Base-by-base conservation (phyloP, 495 filamentous ascomycete genomes). In the Ramalina peruviana region DNA sequence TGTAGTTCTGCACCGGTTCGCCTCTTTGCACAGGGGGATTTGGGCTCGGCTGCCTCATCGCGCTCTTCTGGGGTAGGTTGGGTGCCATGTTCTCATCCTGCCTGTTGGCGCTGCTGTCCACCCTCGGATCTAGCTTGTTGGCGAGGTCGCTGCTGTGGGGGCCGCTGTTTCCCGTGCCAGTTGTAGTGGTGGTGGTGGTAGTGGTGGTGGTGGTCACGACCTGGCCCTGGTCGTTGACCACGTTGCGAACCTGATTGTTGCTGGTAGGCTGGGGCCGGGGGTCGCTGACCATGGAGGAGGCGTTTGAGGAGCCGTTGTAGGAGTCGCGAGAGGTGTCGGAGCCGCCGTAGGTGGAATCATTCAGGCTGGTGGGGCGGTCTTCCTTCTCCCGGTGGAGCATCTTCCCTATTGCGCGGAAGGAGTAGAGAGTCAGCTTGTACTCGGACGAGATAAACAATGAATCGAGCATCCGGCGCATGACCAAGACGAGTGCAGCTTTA, bases 161-260 rank as follows among this genome's bases (percentile, higher is more conserved):
- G 7, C 49, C 48, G 19, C 50, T 51, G 33, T 36, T 43, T 15
- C 53, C 46, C 5, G 43, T 36, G 9, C 54, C 51, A 5, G 53
- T 50, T 0, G 54, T 56, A 10, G 57, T 59, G 19, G 57, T 59
- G 0, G 57, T 59, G 0, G 57, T 59, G 0, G 57, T 59, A 2
- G 57, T 59, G 3, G 54, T 57, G 11, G 57, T 59, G 6, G 57
- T 59, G 12, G 57, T 59, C 2, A 59, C 54, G n/a, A 50, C 43
- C 40, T 56, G 54, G 7, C 51, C 51, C 40, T 56, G 48, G 17
- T 56, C 54, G 27, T 59, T 56, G 12, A 47, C 43, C 16, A 41
- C 42, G 13, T 41, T 37, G 16, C 45, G 40, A 17, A 17, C 20
- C 12, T 51, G 26, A 33, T 36, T 16, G 33, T 44, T 52, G 6